Evolutionary conservation across 768 basidiomycete species (phyloP), one percentile per base, ranked within the genome.

Genomic region (Rhizopogon rudus): DNA sequence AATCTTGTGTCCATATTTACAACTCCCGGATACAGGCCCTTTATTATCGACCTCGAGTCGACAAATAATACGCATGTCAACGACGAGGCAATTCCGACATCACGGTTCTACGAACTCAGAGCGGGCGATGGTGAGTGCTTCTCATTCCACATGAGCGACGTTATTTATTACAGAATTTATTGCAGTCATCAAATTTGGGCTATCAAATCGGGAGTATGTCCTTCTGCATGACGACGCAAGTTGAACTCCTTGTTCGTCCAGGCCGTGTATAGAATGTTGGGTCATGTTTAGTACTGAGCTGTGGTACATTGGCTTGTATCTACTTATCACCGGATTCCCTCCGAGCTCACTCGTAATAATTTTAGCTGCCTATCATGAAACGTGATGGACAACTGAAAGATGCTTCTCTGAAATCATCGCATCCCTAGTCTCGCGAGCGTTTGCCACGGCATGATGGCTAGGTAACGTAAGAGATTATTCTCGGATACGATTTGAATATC

Each of bases 11-110:
- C 61, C 41, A 44, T 44, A 46, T 29, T 48, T 45, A 40, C 25
- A 43, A 52, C 42, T 56, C n/a, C n/a, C n/a, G 14, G n/a, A 53
- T 28, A 13, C 60, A 98, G 94, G 66, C 94, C 97, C 1, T 99
- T 94, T 69, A 82, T 99, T 49, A 97, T 99, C 57, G 97, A 99
- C 72, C 82, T 99, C 8, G 95, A 99, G 62, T 97, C 94, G n/a
- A 98, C 97, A 2, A 99, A 99, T 66, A 86, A 91, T 2, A 98
- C 97, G 0, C 78, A 82, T 61, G 96, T 99, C 44, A 98, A 98
- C 63, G 91, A 86, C 58, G 81, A 87, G 63, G 71, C 78, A 46
- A 88, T 98, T 58, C 97, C 97, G 2, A 76, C 84, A 1, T 87
- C 93, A 7, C 77, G 96, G 57, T 99, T 84, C 68, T 95, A 87